Conservation (phyloP, 352 stramenopile genomes). For the Pythium scleroteichum region DNA sequence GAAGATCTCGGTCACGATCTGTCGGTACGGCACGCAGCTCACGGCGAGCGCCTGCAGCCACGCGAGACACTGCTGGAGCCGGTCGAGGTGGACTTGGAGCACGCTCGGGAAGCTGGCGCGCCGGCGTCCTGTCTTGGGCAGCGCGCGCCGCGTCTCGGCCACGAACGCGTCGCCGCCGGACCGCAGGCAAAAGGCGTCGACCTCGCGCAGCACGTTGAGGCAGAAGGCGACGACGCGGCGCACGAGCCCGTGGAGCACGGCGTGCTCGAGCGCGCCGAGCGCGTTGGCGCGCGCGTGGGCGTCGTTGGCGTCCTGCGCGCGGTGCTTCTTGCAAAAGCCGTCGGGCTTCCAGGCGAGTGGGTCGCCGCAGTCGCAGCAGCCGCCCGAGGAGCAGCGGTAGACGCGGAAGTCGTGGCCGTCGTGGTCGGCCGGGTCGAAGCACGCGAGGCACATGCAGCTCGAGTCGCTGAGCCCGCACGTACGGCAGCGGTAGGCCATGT, state of each 20-base stretch:
- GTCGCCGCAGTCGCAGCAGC: constrained; percentile 84
- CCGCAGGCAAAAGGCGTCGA: constrained; percentile 52
- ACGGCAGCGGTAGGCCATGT: constrained; percentile 84
- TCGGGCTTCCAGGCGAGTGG: constrained; percentile 73
- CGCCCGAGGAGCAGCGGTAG: constrained; percentile 77
- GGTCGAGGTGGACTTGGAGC: constrained; percentile 56
- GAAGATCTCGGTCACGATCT: constrained; percentile 56
- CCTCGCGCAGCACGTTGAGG: constrained; percentile 56
- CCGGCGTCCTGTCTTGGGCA: constrained; percentile 50
- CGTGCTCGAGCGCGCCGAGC: constrained; percentile 43
- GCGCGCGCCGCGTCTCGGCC: constrained; percentile 27
- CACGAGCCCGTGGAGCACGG: constrained; percentile 47
- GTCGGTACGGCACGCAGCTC: constrained; percentile 71
- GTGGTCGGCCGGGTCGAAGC: constrained; percentile 79
- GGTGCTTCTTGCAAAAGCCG: constrained; percentile 80
- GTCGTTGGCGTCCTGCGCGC: neutral
- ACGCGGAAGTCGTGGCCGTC: constrained; percentile 82
- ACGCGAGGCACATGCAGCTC: constrained; percentile 84
- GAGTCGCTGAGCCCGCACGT: constrained; percentile 86
- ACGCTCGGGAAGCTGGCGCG: constrained; percentile 40
- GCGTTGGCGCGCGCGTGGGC: constrained; percentile 5
- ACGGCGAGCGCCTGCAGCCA: constrained; percentile 76
- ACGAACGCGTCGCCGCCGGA: constrained; percentile 35
- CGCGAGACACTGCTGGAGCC: constrained; percentile 54
- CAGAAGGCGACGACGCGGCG: constrained; percentile 50